These are phyloP conservation scores for Trichodelitschia bisporula DNA, from an alignment of 495 filamentous ascomycete genomes.

Conservation along the genomic window DNA sequence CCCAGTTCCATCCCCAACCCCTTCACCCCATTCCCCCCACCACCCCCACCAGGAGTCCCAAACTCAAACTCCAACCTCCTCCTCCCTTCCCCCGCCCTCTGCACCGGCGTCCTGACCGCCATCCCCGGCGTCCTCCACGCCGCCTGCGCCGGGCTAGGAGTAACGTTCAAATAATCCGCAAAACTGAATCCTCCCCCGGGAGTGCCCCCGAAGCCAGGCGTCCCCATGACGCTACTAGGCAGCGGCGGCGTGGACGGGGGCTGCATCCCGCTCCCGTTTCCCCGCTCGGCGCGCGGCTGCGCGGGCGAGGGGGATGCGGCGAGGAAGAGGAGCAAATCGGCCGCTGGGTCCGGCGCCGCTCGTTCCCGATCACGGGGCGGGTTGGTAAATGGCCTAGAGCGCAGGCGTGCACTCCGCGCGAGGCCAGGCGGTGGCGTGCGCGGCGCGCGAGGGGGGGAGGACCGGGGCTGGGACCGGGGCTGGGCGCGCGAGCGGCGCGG, in stretches of 20 bases:
- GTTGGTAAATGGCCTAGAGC: slow-evolving; percentile 10
- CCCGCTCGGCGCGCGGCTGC: slow-evolving; percentile 60
- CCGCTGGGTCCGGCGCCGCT: slow-evolving; percentile 50
- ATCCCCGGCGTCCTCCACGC: slow-evolving; percentile 30
- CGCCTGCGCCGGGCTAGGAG: slow-evolving; percentile 78
- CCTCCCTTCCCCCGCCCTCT: slow-evolving; percentile 29
- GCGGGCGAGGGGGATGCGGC: slow-evolving; percentile 82
- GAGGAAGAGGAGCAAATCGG: slow-evolving; percentile 74
- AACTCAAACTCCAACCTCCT: slow-evolving; percentile 42
- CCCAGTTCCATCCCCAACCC: slow-evolving; percentile 29
- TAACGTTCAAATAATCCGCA: slow-evolving; percentile 90
- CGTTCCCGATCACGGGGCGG: slow-evolving; percentile 12
- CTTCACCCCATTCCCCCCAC: slow-evolving; percentile 7
- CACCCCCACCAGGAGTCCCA: slow-evolving; percentile 8
- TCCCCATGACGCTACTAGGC: slow-evolving; percentile 38
- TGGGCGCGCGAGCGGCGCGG: too few relatives aligned
- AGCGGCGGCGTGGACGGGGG: slow-evolving; percentile 83
- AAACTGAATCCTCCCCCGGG: slow-evolving; percentile 57
- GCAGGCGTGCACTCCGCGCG: slow-evolving; percentile 13
- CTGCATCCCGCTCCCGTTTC: slow-evolving; percentile 48
- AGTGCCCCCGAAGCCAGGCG: slow-evolving; percentile 28
- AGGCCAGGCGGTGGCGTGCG: slow-evolving; percentile 45
- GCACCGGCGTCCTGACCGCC: slow-evolving; percentile 28
- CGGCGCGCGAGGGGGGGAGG: slow-evolving; percentile 37
- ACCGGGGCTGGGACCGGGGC: slow-evolving; percentile 34